Conservation (phyloP, 2,329 filamentous ascomycete genomes). For the Fusarium sp. region DNA sequence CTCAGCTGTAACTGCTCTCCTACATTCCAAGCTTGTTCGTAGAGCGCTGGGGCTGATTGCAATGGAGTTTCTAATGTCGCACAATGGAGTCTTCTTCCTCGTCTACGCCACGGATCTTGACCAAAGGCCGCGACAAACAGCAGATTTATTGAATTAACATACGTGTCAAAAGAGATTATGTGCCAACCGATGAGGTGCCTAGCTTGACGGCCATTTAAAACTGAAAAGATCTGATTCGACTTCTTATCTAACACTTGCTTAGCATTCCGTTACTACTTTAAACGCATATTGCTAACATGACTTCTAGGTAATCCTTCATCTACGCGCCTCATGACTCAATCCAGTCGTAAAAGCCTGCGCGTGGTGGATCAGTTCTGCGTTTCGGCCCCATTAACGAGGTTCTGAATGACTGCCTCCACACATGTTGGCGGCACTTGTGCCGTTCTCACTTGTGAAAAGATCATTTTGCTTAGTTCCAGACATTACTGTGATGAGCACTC, state of each 20-base stretch:
- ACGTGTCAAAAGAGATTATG: slow-evolving; percentile 37
- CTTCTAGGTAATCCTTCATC: not conserved
- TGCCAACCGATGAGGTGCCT: slow-evolving; percentile 61
- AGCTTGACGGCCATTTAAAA: slow-evolving; percentile 64
- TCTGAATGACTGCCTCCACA: slow-evolving; percentile 28
- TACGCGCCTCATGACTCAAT: slow-evolving; percentile 9
- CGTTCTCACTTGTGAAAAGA: slow-evolving; percentile 18
- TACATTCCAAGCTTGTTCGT: slow-evolving; percentile 21
- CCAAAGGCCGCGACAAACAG: slow-evolving; percentile 71
- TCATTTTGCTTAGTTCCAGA: slow-evolving; percentile 18
- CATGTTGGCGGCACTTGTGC: slow-evolving; percentile 29
- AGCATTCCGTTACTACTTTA: not conserved
- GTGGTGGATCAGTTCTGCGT: slow-evolving; percentile 9
- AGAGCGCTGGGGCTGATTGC: slow-evolving; percentile 28
- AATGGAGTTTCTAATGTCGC: slow-evolving; percentile 49
- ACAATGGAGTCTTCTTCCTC: slow-evolving; percentile 63
- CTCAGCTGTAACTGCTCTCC: slow-evolving; percentile 13
- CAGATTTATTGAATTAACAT: slow-evolving; percentile 6
- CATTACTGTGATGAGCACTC: slow-evolving; percentile 22
- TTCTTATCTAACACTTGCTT: not conserved
- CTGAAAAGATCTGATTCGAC: slow-evolving; percentile 80
- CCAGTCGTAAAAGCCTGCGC: not conserved
- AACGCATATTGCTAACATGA: slow-evolving; percentile 9
- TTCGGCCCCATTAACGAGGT: slow-evolving; percentile 6
- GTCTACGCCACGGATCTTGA: slow-evolving; percentile 56